A percentile compares a stretch with the other conserved stretches of the same genome.
phyloP scores from a whole-genome alignment of 2,329 filamentous ascomycete genomes.

The Colletotrichum filicis region DNA sequence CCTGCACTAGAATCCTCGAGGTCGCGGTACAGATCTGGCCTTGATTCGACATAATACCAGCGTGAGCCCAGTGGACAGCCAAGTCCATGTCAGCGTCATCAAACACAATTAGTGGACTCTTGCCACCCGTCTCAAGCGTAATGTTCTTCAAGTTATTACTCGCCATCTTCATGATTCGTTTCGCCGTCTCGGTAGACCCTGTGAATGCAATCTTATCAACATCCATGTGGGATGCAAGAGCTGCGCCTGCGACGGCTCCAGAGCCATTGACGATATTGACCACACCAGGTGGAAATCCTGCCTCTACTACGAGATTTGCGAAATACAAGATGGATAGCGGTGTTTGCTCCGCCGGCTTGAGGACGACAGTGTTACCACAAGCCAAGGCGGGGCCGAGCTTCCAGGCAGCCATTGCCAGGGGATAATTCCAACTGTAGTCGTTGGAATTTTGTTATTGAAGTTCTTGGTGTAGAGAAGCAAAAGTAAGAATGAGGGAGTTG shows the following conservation, averaged over 20 bases:
- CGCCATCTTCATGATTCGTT: conserved; percentile 77
- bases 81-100: conserved; percentile 71
- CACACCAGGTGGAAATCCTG: conserved; percentile 79
- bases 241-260: conserved; percentile 71
- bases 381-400: conserved; percentile 70
- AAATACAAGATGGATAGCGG: conserved; percentile 70
- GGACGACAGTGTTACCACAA: conserved; percentile 67
- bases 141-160: conserved; percentile 68
- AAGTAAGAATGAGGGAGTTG: too few species aligned
- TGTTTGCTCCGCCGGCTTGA: conserved; percentile 71
- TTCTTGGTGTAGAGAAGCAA: too few species aligned
- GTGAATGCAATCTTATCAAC: conserved; percentile 81
- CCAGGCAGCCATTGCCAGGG: conserved; percentile 80
- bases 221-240: conserved; percentile 70
- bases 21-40: conserved; percentile 71
- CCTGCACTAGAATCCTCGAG: conserved; percentile 69
- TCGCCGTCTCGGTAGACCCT: conserved; percentile 74
- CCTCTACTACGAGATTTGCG: conserved; percentile 72
- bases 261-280: conserved; percentile 77
- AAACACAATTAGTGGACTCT: conserved; percentile 69
- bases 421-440: conserved; percentile 74
- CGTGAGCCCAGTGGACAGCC: conserved; percentile 63
- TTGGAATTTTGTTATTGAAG: too few species aligned
- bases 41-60: conserved; percentile 63
- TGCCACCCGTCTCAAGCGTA: conserved; percentile 70